These are phyloP conservation scores for Coelastrella sp. DNA, from an alignment of 139 green algal genomes.

Conservation along the genomic window DNA sequence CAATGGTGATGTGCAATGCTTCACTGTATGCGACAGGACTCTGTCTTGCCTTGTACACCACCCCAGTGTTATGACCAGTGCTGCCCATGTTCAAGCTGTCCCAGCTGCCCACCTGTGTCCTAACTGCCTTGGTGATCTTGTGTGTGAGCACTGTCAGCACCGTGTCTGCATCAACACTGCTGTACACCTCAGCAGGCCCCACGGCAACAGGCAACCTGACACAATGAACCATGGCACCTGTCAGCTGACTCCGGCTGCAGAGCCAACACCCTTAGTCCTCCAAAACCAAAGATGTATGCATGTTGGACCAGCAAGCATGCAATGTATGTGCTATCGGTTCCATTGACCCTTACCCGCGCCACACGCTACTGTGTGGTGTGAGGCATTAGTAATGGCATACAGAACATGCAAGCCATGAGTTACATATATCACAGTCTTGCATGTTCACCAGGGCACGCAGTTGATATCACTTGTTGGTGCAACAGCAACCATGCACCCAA, in stretches of 20 bases:
- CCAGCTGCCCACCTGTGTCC: constrained; percentile 39
- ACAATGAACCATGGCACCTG: not conserved
- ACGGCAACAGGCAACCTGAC: constrained; percentile 54
- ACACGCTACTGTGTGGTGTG: no score
- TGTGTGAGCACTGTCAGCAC: constrained; percentile 80
- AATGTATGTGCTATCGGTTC: not conserved
- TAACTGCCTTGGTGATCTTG: constrained; percentile 74
- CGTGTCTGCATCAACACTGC: constrained; percentile 66
- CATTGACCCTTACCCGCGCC: no score
- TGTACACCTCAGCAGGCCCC: constrained; percentile 67
- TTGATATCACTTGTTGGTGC: no score
- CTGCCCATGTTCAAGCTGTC: not conserved
- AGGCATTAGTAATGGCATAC: no score
- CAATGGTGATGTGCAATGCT: no score
- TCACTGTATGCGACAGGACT: no score
- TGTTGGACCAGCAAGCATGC: not conserved
- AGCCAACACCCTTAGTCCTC: no score
- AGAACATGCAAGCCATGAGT: not conserved
- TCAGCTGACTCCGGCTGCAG: not conserved
- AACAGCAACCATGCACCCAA: no score
- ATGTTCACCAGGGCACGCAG: not conserved
- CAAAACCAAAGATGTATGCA: no score
- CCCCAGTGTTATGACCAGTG: not conserved
- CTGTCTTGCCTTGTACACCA: no score
- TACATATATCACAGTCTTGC: not conserved